Evolutionary conservation across 2,329 filamentous ascomycete genomes (phyloP), one percentile per base, ranked within the genome.

Genomic region (Venturia pyrina): DNA sequence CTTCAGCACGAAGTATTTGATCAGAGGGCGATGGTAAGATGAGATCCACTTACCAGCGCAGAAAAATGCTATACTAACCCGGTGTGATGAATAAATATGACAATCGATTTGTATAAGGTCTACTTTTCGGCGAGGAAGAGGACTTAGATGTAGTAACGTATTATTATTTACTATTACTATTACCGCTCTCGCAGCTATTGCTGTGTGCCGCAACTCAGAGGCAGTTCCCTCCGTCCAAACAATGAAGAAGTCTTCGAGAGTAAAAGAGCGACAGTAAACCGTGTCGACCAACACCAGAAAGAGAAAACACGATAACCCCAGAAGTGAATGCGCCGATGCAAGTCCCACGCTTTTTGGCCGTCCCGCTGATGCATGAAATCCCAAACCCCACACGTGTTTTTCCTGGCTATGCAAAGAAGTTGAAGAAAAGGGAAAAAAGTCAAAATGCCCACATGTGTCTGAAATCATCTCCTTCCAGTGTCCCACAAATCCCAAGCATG

Each of bases 401-500:
- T 3, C 46, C 48, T 4, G 48, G 48, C 48, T 28, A 53, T 53
- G 48, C 48, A 53, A 24, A 28, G 21, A 53, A 53, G 10, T 5
- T 4, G 21, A 28, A 53, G 21, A 17, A 24, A 53, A 28, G 32
- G 11, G 24, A 8, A 37, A 15, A 5, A 59, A 34, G 1, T 24
- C 10, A 8, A 34, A 11, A 32, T 48, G 44, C 7, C 48, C 48
- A 50, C 21, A 37, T 37, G 5, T 19, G 7, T 59, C 5, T 40
- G 11, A 40, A 37, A n/a, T 59, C 48, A 53, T 15, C 21, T 53
- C 48, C 48, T n/a, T 37, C 28, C 28, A n/a, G 53, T 37, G 37
- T 59, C 53, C 53, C 53, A 59, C 32, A 59, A 10, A 59, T 59
- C 53, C 53, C 53, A 59, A 37, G 53, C 53, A 40, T 59, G 53